Percentiles rank a stretch among this genome's conserved stretches.
phyloP scores from a whole-genome alignment of 1,139 yeast species.

The Zygosaccharomyces pseudobailii region DNA sequence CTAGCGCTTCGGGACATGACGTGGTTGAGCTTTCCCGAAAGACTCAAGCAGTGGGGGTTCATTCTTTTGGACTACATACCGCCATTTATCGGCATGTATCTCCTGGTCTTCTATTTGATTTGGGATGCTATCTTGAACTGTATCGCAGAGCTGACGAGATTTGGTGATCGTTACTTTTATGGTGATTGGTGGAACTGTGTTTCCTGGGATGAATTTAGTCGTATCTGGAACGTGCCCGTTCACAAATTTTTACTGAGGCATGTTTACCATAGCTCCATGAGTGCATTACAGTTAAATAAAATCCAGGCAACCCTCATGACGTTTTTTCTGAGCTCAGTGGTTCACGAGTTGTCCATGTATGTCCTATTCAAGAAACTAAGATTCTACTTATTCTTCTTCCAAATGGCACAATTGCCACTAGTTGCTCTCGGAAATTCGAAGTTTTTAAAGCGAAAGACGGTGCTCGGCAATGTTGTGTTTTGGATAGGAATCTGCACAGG shows the following conservation, averaged over 20 bases:
- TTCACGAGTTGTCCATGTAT: slow-evolving; percentile 92
- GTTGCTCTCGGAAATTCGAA: slow-evolving; percentile 50
- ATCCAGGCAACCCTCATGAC: slow-evolving; percentile 71
- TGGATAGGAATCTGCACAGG: slow-evolving; percentile 93
- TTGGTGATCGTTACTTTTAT: slow-evolving; percentile 88
- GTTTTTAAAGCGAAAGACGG: slow-evolving; percentile 48
- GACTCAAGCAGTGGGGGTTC: slow-evolving; percentile 51
- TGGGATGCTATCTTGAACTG: slow-evolving; percentile 93
- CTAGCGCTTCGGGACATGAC: slow-evolving; percentile 46
- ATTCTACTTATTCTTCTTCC: slow-evolving; percentile 73
- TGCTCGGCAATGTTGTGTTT: slow-evolving; percentile 75
- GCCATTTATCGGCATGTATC: slow-evolving; percentile 67
- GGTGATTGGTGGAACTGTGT: slow-evolving; percentile 98
- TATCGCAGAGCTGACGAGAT: slow-evolving; percentile 79
- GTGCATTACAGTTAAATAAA: slow-evolving; percentile 65
- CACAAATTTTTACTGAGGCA: slow-evolving; percentile 85
- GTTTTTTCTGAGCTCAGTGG: slow-evolving; percentile 70
- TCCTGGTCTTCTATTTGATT: slow-evolving; percentile 77
- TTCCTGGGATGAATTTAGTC: slow-evolving; percentile 89
- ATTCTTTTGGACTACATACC: slow-evolving; percentile 74
- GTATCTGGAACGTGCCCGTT: slow-evolving; percentile 96
- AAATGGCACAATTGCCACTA: slow-evolving; percentile 70
- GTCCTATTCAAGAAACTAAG: slow-evolving; percentile 75
- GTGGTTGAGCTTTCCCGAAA: slow-evolving; percentile 35
- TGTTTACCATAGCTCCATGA: slow-evolving; percentile 87